phyloP scores from a whole-genome alignment of 306 rosid species.

The Cicer arietinum region DNA sequence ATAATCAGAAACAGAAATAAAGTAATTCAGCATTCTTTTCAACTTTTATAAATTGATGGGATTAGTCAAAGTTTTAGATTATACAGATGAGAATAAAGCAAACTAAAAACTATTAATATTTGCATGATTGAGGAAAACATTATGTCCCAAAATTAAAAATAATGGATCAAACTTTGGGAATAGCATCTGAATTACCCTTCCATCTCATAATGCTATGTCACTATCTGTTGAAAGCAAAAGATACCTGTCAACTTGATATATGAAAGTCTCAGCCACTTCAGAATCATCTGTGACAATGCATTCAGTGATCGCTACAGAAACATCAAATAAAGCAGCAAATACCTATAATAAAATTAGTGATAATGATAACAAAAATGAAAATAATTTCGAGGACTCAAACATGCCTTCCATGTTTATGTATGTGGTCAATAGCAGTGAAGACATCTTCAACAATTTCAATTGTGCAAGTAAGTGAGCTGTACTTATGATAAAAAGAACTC shows the following conservation, averaged over 20 bases:
- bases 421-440: slow-evolving; percentile 58
- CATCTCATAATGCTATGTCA: background rate
- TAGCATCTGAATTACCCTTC: background rate
- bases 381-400: too few relatives aligned
- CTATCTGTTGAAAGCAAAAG: background rate
- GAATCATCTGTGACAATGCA: slow-evolving; percentile 76
- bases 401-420: too few relatives aligned
- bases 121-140: background rate
- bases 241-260: slow-evolving; percentile 77
- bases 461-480: slow-evolving; percentile 77
- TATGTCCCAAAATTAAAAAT: background rate
- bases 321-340: slow-evolving; percentile 3
- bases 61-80: too few relatives aligned
- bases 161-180: background rate
- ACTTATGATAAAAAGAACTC: slow-evolving; percentile 68
- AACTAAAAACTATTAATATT: too few relatives aligned
- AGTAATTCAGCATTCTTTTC: too few relatives aligned
- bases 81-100: too few relatives aligned
- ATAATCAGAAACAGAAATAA: too few relatives aligned
- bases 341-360: background rate
- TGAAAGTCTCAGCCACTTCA: slow-evolving; percentile 72
- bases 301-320: slow-evolving; percentile 76
- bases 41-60: too few relatives aligned
- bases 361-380: background rate
- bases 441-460: slow-evolving; percentile 86